These are phyloP conservation scores for Starmerella gropengiesseri DNA, from an alignment of 805 yeast species.

Conservation along the genomic window DNA sequence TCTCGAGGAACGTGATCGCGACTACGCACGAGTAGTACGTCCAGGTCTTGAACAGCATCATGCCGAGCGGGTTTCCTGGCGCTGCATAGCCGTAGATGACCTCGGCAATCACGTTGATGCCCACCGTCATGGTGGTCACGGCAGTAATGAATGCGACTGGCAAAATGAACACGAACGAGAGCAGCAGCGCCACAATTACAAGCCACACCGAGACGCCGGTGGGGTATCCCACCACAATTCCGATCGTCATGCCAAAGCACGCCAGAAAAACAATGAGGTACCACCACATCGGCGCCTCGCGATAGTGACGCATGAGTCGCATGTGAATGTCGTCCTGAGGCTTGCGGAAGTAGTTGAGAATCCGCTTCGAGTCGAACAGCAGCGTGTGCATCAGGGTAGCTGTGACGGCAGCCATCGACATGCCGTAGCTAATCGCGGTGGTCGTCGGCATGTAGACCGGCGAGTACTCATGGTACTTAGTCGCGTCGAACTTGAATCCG, in stretches of 20 bases:
- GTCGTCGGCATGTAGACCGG: slow-evolving; percentile 53
- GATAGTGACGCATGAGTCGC: slow-evolving; percentile 45
- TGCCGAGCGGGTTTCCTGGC: slow-evolving; percentile 52
- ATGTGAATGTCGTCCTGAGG: slow-evolving; percentile 42
- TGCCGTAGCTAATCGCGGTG: slow-evolving; percentile 50
- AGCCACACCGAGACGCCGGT: slow-evolving; percentile 37
- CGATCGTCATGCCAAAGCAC: slow-evolving; percentile 20
- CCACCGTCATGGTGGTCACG: slow-evolving; percentile 48
- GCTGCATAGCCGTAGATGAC: slow-evolving; percentile 53
- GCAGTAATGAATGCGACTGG: slow-evolving; percentile 56
- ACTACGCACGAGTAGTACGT: slow-evolving; percentile 46
- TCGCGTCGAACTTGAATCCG: slow-evolving; percentile 36
- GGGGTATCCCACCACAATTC: slow-evolving; percentile 21
- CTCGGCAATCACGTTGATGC: slow-evolving; percentile 53
- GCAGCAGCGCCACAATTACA: slow-evolving; percentile 39
- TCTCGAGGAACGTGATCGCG: slow-evolving; percentile 44
- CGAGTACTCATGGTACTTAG: slow-evolving; percentile 46
- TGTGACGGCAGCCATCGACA: slow-evolving; percentile 51
- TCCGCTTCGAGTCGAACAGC: slow-evolving; percentile 47
- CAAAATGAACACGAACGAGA: slow-evolving; percentile 44
- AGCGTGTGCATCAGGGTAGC: slow-evolving; percentile 49
- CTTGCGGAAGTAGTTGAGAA: slow-evolving; percentile 39
- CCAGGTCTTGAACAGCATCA: slow-evolving; percentile 51
- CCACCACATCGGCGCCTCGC: slow-evolving; percentile 60
- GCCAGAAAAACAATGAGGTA: slow-evolving; percentile 35